These are phyloP conservation scores for Rubia peregrina DNA, from an alignment of 305 asterid genomes.

Conservation along the genomic window DNA sequence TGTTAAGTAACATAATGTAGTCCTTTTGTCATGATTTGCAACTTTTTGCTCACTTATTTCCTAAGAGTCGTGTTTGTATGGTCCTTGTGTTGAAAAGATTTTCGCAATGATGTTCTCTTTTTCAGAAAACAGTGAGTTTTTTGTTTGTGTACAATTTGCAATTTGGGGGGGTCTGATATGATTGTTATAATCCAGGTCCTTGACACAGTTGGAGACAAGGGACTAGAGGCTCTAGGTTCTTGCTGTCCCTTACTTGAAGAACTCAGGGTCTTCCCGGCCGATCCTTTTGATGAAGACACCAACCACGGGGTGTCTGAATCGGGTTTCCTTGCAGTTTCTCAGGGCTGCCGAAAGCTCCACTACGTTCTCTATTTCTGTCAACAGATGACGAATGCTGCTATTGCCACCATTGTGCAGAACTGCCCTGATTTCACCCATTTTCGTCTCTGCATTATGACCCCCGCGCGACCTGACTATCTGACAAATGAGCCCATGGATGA, in stretches of 20 bases:
- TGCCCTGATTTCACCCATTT: constrained; percentile 84
- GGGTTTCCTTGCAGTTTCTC: constrained; percentile 77
- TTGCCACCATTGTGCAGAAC: constrained; percentile 50
- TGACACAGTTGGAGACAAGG: constrained; percentile 75
- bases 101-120: not conserved
- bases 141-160: not conserved
- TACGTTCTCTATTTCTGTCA: constrained; percentile 83
- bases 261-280: constrained; percentile 68
- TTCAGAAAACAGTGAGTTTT: not conserved
- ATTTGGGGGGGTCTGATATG: not conserved
- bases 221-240: constrained; percentile 65
- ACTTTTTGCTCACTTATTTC: not conserved
- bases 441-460: constrained; percentile 87
- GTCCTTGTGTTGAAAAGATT: not conserved
- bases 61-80: not conserved
- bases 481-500: constrained; percentile 79
- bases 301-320: constrained; percentile 62
- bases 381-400: constrained; percentile 90
- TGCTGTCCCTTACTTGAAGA: constrained; percentile 77
- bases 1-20: not conserved
- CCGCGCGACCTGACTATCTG: constrained; percentile 58
- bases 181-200: constrained; percentile 39
- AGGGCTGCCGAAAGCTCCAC: constrained; percentile 70
- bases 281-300: constrained; percentile 49
- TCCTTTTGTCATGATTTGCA: no score